These are phyloP conservation scores for Lotmaria passim DNA, from an alignment of 208 protist species.

Conservation along the genomic window DNA sequence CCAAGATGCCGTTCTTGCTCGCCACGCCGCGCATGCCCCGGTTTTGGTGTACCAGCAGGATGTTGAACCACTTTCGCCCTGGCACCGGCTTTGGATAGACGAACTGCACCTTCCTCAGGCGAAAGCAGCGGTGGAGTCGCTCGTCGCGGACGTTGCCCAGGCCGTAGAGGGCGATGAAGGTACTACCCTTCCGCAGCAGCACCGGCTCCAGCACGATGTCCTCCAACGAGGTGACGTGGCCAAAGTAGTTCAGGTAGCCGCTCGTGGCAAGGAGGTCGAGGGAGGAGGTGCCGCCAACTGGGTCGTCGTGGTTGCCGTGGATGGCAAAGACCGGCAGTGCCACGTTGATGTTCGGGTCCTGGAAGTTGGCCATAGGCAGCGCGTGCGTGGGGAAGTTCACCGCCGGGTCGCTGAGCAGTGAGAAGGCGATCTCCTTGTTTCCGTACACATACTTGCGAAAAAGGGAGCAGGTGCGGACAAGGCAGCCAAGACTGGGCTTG, in stretches of 20 bases:
- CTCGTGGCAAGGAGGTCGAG: conserved; percentile 95
- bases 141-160: conserved; percentile 98
- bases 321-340: conserved; percentile 98
- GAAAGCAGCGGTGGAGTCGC: conserved; percentile 96
- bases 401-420: conserved; percentile 92
- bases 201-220: conserved; percentile 95
- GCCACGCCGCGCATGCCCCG: conserved; percentile 72
- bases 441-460: conserved; percentile 93
- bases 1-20: conserved; percentile 92
- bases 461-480: conserved; percentile 89
- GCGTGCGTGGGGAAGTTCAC: conserved; percentile 91
- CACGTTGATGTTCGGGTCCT: conserved; percentile 99
- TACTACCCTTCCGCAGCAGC: conserved; percentile 93
- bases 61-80: conserved; percentile 95
- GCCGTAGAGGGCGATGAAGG: conserved; percentile 98
- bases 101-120: conserved; percentile 94
- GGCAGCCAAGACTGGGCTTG: conserved; percentile 95
- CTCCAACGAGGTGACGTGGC: conserved; percentile 92
- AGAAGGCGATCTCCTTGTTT: conserved; percentile 87
- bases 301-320: conserved; percentile 99
- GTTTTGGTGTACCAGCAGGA: conserved; percentile 99
- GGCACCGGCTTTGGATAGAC: conserved; percentile 72
- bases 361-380: conserved; percentile 86
- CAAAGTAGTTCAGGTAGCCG: conserved; percentile 99
- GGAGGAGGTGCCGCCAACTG: conserved; percentile 93